Evolutionary conservation across 768 basidiomycete species (phyloP), one percentile per base, ranked within the genome.

Genomic region (Pisolithus sp.): DNA sequence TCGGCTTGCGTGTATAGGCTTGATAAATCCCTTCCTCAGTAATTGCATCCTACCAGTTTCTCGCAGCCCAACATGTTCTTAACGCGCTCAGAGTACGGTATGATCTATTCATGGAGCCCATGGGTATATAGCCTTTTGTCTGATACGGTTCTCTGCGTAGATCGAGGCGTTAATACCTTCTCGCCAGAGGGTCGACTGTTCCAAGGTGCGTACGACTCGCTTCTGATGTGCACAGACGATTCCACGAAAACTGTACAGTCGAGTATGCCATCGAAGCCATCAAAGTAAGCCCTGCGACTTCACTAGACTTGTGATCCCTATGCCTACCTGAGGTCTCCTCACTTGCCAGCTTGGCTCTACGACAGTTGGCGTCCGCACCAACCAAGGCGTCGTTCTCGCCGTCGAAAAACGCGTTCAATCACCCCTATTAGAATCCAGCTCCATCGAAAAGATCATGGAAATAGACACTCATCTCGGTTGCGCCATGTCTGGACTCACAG

Each of bases 381-480:
- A 85, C 37, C 77, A 89, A 60, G 96, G 96, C 53, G 88, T 93
- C 59, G 78, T 98, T 57, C 86, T 99, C 53, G 96, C 83, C 50
- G 93, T 98, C 58, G 96, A 99, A 76, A 98, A 99, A 74, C 93
- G 96, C 69, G 92, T 96, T 48, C 93, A 96, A 70, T 97, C 94
- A 0, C 90, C 93, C 9, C 80, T 99, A 45, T 82, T 98, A 62
- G 96, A 97, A 73, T 84, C 93, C 38, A 87, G 81, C 56, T 94
- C 93, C 50, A 93, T 99, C 64, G 95, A 99, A 70, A 98, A 98
- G 78, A 98, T 98, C 67, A 97, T 99, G 95, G 96, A 99, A 75
- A 98, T 99, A 62, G 96, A 98, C 73, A 58, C 70, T 12, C 96
- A 99, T 73, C 83, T 99, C 53, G 96, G 93, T 9, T 97, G 94